These are phyloP conservation scores for Naegleria lovaniensis DNA, from an alignment of 208 protist genomes.

Conservation along the genomic window DNA sequence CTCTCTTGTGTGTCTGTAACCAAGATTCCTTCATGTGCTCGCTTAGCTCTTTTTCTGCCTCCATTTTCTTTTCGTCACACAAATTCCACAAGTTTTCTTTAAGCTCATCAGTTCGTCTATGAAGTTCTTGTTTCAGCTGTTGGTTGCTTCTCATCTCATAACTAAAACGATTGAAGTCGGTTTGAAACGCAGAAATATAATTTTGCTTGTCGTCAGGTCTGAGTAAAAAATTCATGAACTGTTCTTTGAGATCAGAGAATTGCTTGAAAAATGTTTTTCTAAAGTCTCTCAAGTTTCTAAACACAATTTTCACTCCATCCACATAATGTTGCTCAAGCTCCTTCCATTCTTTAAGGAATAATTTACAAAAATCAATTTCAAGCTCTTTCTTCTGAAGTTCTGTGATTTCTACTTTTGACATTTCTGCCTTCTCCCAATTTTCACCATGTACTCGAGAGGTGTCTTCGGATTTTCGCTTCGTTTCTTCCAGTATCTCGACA, in stretches of 20 bases:
- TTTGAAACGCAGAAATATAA: neutral
- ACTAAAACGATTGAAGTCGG: neutral
- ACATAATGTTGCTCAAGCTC: neutral
- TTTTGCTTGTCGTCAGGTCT: neutral
- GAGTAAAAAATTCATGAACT: neutral
- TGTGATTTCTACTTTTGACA: neutral
- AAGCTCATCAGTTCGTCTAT: neutral
- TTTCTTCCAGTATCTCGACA: neutral
- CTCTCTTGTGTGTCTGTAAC: neutral
- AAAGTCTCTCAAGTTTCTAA: neutral
- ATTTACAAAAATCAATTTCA: neutral
- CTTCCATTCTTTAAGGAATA: neutral
- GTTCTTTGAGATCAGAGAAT: neutral
- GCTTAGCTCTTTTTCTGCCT: neutral
- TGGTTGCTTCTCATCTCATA: neutral
- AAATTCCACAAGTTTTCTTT: neutral
- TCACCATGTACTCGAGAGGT: neutral
- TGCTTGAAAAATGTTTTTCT: constrained; percentile 6
- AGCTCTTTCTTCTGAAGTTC: neutral
- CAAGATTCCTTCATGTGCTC: neutral
- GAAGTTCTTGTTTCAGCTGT: neutral
- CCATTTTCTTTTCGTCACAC: neutral
- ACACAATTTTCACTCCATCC: neutral
- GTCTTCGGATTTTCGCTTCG: neutral
- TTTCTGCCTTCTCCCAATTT: neutral